Percentiles rank a stretch among this genome's conserved stretches.
Evolutionary conservation across 331 rosid genomes (phyloP).

Genomic region (Quercus tomentella): DNA sequence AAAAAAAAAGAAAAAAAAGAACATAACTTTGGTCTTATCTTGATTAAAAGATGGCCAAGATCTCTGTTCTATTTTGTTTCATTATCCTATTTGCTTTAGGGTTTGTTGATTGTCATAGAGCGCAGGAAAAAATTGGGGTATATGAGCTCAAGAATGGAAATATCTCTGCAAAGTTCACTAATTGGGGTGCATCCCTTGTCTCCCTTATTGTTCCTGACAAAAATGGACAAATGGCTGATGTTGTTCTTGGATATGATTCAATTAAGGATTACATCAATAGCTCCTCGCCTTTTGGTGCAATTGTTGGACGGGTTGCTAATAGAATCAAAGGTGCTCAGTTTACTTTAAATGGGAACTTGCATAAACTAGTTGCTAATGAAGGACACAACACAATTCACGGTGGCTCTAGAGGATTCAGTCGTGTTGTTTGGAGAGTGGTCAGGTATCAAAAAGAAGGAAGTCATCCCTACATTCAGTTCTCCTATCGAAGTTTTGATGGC

Average conservation of each 20-base stretch:
- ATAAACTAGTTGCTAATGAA: conserved; percentile 66
- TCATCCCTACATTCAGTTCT: conserved; percentile 55
- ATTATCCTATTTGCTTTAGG: conserved; percentile 38
- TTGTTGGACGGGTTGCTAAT: conserved; percentile 84
- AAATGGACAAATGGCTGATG: conserved; percentile 63
- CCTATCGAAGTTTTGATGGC: conserved; percentile 66
- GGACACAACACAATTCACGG: conserved; percentile 71
- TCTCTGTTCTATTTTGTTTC: conserved; percentile 35
- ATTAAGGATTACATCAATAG: conserved; percentile 47
- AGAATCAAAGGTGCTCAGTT: conserved; percentile 81
- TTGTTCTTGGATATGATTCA: conserved; percentile 76
- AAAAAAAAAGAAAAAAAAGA: no score
- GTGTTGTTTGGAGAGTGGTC: conserved; percentile 58
- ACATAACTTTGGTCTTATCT: no score
- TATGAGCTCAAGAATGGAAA: conserved; percentile 67
- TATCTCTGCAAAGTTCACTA: conserved; percentile 59
- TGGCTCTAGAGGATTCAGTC: conserved; percentile 64
- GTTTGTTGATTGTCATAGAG: conserved; percentile 34
- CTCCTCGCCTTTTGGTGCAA: conserved; percentile 39
- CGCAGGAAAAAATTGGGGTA: conserved; percentile 26
- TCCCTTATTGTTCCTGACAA: conserved; percentile 67
- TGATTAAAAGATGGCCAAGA: conserved; percentile 33
- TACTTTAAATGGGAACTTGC: conserved; percentile 46
- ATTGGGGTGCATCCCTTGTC: conserved; percentile 81
- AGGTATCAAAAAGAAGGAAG: conserved; percentile 37